phyloP scores from a whole-genome alignment of 2,329 filamentous ascomycete genomes.

The Phoma sp. region DNA sequence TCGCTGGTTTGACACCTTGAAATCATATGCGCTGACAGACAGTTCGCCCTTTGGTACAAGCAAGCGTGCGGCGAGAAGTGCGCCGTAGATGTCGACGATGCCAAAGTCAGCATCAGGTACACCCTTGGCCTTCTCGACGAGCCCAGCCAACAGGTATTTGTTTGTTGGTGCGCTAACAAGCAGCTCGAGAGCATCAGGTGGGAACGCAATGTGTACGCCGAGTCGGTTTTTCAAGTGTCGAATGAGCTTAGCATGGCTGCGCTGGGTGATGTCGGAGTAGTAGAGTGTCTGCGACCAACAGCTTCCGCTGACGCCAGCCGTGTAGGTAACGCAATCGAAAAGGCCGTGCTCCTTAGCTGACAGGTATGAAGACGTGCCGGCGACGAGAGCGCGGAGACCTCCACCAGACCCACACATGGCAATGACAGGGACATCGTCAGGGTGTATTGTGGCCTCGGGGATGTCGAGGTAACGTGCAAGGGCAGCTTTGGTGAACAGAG shows the following conservation, averaged over 20 bases:
- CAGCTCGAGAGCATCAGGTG: constrained; percentile 80
- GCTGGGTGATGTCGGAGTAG: constrained; percentile 77
- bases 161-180: constrained; percentile 91
- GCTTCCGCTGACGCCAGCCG: constrained; percentile 91
- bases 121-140: constrained; percentile 91
- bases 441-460: constrained; percentile 80
- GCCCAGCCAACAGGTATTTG: constrained; percentile 84
- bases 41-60: constrained; percentile 87
- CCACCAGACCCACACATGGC: constrained; percentile 95
- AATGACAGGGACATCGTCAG: constrained; percentile 90
- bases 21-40: constrained; percentile 76
- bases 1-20: constrained; percentile 90
- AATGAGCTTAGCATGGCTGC: constrained; percentile 73
- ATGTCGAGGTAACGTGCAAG: constrained; percentile 84
- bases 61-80: constrained; percentile 82
- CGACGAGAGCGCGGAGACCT: constrained; percentile 86
- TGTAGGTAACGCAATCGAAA: constrained; percentile 94
- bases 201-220: constrained; percentile 90
- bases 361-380: constrained; percentile 85
- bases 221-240: constrained; percentile 87
- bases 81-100: constrained; percentile 90
- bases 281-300: constrained; percentile 95
- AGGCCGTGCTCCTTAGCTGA: constrained; percentile 86
- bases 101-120: constrained; percentile 83
- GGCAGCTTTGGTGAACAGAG: constrained; percentile 71